Evolutionary conservation across 108 stramenopile genomes (phyloP).

Genomic region (Cyclotella atomus): DNA sequence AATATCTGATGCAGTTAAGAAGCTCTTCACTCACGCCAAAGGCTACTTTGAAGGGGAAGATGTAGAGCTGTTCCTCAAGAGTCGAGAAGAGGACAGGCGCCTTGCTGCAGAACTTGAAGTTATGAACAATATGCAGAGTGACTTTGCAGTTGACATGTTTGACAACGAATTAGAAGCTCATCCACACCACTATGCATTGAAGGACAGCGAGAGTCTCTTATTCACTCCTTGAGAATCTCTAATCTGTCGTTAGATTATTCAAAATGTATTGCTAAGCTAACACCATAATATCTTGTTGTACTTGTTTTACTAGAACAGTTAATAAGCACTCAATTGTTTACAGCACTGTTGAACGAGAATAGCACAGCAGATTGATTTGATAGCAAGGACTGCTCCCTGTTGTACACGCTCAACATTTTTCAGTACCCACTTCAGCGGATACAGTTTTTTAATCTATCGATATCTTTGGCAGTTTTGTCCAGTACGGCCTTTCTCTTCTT

Average conservation of each 20-base stretch:
- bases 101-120: not conserved
- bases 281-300: not conserved
- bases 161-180: not conserved
- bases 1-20: slow-evolving; percentile 41
- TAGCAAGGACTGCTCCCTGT: too few species aligned
- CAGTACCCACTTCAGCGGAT: slow-evolving; percentile 26
- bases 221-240: slow-evolving; percentile 3
- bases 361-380: too few species aligned
- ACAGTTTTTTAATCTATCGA: slow-evolving; percentile 27
- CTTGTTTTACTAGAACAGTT: not conserved
- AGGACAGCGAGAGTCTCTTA: slow-evolving; percentile 13
- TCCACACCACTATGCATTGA: slow-evolving; percentile 10
- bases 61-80: slow-evolving; percentile 5
- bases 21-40: slow-evolving; percentile 47
- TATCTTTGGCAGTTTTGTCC: slow-evolving; percentile 18
- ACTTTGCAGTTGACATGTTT: not conserved
- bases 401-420: too few species aligned
- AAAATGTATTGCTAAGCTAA: not conserved
- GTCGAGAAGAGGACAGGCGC: not conserved
- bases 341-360: too few species aligned
- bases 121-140: slow-evolving; percentile 2
- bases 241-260: not conserved
- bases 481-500: slow-evolving; percentile 18
- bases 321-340: too few species aligned
- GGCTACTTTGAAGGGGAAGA: slow-evolving; percentile 44